Evolutionary conservation across 257 asterid species (phyloP).

Genomic region (Primulina huaijiensis): DNA sequence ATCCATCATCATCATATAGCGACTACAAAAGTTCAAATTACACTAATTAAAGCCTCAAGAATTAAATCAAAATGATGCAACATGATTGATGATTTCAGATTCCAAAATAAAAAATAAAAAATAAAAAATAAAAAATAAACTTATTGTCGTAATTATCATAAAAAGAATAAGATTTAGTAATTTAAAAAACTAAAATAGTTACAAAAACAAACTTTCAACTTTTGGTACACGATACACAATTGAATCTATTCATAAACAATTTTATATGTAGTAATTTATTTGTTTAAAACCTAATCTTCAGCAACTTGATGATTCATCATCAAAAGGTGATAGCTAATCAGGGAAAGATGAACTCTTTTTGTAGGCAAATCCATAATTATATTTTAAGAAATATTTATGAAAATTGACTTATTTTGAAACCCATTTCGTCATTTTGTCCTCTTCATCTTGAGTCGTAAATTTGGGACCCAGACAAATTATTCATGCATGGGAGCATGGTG

Average conservation of each 20-base stretch:
- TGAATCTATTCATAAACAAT: too few species aligned
- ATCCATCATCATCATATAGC: background rate
- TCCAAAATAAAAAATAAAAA: too few species aligned
- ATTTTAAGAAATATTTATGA: background rate
- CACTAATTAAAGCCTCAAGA: background rate
- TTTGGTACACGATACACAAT: too few species aligned
- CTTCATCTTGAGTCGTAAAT: background rate
- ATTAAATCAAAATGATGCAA: background rate
- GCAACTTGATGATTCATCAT: background rate
- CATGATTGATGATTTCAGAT: background rate
- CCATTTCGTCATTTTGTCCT: background rate
- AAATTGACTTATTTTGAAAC: background rate
- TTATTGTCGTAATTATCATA: too few species aligned
- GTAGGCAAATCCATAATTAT: too few species aligned
- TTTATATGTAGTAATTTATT: too few species aligned
- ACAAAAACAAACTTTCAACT: too few species aligned
- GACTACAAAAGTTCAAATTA: conserved; percentile 1
- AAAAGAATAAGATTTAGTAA: too few species aligned
- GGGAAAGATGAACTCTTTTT: background rate
- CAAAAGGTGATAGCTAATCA: too few species aligned
- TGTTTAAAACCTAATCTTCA: background rate
- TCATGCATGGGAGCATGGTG: too few species aligned
- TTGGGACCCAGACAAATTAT: background rate
- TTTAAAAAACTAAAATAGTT: too few species aligned
- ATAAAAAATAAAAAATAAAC: too few species aligned